Evolutionary conservation across 371 early-diverging fungal genomes (phyloP).

Genomic region (Mortierella sp.): DNA sequence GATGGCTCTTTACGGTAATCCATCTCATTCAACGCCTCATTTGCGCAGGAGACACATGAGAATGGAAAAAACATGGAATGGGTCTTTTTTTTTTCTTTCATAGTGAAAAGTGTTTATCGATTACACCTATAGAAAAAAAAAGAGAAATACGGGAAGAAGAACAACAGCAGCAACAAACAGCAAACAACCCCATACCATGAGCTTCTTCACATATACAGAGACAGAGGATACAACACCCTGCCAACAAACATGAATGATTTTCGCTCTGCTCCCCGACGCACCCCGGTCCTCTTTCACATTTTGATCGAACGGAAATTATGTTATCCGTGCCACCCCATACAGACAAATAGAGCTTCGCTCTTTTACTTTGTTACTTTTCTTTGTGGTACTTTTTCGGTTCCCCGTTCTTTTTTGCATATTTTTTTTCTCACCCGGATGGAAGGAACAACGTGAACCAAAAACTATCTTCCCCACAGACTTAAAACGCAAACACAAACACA

Average conservation of each 20-base stretch:
- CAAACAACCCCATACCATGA: too few species aligned
- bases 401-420: constrained; percentile 59
- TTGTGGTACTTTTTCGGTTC: background rate
- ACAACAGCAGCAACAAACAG: too few species aligned
- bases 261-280: constrained; percentile 12
- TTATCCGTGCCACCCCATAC: constrained; percentile 2
- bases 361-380: background rate
- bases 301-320: background rate
- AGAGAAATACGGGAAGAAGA: background rate
- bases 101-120: background rate
- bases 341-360: background rate
- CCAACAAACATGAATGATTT: background rate
- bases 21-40: background rate
- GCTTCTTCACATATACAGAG: background rate
- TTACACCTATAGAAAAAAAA: background rate
- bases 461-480: constrained; percentile 9
- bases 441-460: background rate
- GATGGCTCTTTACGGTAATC: constrained; percentile 85
- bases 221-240: background rate
- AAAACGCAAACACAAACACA: background rate
- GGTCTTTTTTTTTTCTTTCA: background rate
- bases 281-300: background rate
- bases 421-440: background rate
- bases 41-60: background rate
- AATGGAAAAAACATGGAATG: background rate